Percentiles rank a stretch among this genome's conserved stretches.
phyloP scores from a whole-genome alignment of 78 protist species.

The Bigelowiella natans region DNA sequence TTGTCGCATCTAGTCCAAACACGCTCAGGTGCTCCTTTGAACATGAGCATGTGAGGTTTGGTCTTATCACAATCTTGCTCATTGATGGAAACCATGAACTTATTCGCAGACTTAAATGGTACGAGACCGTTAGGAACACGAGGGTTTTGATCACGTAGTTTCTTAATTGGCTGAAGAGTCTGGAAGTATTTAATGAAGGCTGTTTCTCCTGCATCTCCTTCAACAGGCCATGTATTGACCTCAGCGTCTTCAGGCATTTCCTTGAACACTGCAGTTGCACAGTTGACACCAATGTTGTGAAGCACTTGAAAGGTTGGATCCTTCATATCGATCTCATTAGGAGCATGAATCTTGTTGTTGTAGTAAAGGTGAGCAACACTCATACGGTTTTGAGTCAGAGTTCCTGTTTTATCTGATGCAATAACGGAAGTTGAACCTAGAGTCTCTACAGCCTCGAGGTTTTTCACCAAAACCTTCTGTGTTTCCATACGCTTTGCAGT shows the following conservation, averaged over 20 bases:
- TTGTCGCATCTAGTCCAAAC: background rate
- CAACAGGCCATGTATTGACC: conserved; percentile 4
- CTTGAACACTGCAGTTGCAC: conserved; percentile 50
- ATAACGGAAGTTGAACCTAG: conserved; percentile 73
- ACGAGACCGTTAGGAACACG: conserved; percentile 50
- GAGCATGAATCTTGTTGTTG: conserved; percentile 59
- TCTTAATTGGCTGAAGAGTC: background rate
- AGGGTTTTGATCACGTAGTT: background rate
- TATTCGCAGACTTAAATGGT: conserved; percentile 90
- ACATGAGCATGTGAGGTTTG: background rate
- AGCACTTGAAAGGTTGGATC: conserved; percentile 25
- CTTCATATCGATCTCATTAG: background rate
- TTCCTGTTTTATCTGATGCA: conserved; percentile 90
- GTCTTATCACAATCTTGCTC: background rate
- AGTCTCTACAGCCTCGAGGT: conserved; percentile 71
- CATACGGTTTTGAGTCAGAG: conserved; percentile 70
- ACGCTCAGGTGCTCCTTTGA: conserved; percentile 30
- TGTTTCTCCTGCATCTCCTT: conserved; percentile 62
- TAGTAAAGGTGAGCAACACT: conserved; percentile 64
- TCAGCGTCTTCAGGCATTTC: background rate
- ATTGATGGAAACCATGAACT: conserved; percentile 64
- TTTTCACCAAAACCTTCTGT: conserved; percentile 65
- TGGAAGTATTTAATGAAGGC: conserved; percentile 57
- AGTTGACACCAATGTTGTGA: conserved; percentile 16
- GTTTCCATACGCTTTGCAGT: conserved; percentile 65